Percentiles rank a stretch among this genome's conserved stretches.
These are phyloP conservation scores for Pouteria campechiana DNA, from an alignment of 179 eudicot genomes.

Conservation along the genomic window DNA sequence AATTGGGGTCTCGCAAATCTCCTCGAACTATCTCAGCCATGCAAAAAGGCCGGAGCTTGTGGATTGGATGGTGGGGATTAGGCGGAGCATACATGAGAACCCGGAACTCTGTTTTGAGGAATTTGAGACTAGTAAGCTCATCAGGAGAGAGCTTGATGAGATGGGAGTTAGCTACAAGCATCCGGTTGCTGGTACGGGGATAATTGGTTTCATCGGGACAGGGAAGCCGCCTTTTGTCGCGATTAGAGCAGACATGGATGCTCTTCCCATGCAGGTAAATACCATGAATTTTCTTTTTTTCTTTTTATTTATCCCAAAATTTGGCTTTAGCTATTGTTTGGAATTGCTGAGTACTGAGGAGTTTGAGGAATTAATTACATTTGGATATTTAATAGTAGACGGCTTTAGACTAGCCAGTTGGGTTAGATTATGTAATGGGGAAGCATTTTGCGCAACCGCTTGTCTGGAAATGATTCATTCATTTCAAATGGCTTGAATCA, in stretches of 20 bases:
- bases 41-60: constrained; percentile 37
- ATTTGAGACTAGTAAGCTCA: constrained; percentile 49
- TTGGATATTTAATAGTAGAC: background rate
- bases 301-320: background rate
- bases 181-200: constrained; percentile 53
- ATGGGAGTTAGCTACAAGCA: constrained; percentile 34
- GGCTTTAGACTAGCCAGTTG: background rate
- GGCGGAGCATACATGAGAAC: constrained; percentile 54
- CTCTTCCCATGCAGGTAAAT: constrained; percentile 46
- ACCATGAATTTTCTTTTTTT: background rate
- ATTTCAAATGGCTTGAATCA: too few species aligned
- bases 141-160: constrained; percentile 41
- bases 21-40: constrained; percentile 23
- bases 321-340: background rate
- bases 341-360: too few species aligned
- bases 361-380: background rate
- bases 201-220: constrained; percentile 41
- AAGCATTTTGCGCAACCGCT: background rate
- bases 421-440: background rate
- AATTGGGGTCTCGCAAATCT: constrained; percentile 13
- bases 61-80: constrained; percentile 52
- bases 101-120: constrained; percentile 62
- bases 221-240: constrained; percentile 64
- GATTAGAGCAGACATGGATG: constrained; percentile 68
- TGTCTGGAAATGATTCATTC: too few species aligned